Evolutionary conservation across 768 basidiomycete genomes (phyloP).

Genomic region (Panaeolus papilionaceus): DNA sequence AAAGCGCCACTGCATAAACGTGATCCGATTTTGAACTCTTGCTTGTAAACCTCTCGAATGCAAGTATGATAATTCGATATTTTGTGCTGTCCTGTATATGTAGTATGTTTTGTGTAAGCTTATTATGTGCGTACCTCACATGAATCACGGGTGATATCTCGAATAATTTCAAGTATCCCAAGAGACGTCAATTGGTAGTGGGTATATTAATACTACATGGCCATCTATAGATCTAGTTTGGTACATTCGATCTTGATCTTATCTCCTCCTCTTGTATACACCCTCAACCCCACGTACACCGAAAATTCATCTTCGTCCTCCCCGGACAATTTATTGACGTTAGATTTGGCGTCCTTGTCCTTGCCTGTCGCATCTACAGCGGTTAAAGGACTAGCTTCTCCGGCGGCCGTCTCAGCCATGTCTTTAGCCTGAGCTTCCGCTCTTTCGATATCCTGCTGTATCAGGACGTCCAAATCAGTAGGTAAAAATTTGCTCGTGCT

Average conservation of each 20-base stretch:
- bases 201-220: no score
- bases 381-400: background rate
- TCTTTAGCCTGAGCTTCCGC: background rate
- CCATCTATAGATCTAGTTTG: no score
- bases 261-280: constrained; percentile 39
- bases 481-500: background rate
- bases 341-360: background rate
- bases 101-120: no score
- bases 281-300: constrained; percentile 41
- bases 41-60: no score
- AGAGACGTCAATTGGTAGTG: no score
- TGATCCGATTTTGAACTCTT: background rate
- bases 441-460: background rate
- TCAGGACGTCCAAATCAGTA: background rate
- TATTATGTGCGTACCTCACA: no score
- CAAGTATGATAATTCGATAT: no score
- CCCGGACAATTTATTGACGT: background rate
- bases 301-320: constrained; percentile 29
- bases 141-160: no score
- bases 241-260: background rate
- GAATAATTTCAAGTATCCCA: no score
- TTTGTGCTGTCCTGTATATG: no score
- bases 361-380: background rate
- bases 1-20: background rate
- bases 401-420: background rate